Evolutionary conservation across 805 yeast genomes (phyloP).

Genomic region (Kockiozyma suomiensis): DNA sequence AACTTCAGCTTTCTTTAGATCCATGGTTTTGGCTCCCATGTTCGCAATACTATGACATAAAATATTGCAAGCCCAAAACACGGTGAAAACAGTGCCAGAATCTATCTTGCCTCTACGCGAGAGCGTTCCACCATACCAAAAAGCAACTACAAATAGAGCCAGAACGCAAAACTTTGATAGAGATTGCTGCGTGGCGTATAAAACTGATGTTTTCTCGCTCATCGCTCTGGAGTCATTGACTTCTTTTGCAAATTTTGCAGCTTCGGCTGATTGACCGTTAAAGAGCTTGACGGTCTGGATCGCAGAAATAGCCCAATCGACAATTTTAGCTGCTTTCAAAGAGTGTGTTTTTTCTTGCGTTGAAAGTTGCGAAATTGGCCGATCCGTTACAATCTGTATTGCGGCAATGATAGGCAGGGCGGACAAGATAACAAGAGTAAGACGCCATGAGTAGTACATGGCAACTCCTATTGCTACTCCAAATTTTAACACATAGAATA

Average conservation of each 20-base stretch:
- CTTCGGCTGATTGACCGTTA: conserved; percentile 61
- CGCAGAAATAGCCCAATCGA: conserved; percentile 71
- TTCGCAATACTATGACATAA: conserved; percentile 64
- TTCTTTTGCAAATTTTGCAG: conserved; percentile 44
- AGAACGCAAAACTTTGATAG: conserved; percentile 59
- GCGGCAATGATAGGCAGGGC: conserved; percentile 67
- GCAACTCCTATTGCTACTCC: conserved; percentile 54
- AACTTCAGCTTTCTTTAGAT: conserved; percentile 70
- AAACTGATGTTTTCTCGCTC: conserved; percentile 32
- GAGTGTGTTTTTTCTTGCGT: conserved; percentile 59
- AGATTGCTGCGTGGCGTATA: conserved; percentile 59
- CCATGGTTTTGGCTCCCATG: conserved; percentile 59
- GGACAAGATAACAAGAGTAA: conserved; percentile 76
- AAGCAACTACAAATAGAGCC: conserved; percentile 84
- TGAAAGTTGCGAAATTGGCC: conserved; percentile 53
- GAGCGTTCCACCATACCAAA: conserved; percentile 84
- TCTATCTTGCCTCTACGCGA: conserved; percentile 54
- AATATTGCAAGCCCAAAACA: conserved; percentile 78
- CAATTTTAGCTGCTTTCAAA: conserved; percentile 57
- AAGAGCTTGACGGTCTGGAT: conserved; percentile 63
- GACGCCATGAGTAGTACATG: conserved; percentile 78
- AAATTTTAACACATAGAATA: conserved; percentile 10
- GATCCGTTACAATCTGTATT: conserved; percentile 55
- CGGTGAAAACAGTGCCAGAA: conserved; percentile 72
- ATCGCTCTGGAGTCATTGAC: conserved; percentile 45